A percentile compares a stretch with the other conserved stretches of the same genome.
These are phyloP conservation scores for Colletotrichum lini DNA, from an alignment of 2,329 filamentous ascomycete genomes.

Conservation along the genomic window DNA sequence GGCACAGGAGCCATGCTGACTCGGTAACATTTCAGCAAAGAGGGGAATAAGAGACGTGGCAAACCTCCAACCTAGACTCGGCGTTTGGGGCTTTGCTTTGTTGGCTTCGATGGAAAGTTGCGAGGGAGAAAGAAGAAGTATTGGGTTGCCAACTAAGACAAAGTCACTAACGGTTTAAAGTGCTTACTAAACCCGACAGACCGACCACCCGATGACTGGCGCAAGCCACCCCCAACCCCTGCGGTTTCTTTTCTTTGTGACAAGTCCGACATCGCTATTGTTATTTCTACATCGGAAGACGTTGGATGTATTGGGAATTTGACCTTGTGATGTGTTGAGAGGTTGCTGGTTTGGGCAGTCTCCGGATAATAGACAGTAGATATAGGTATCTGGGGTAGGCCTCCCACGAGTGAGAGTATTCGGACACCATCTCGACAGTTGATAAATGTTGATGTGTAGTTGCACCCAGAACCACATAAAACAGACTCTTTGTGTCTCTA, in stretches of 20 bases:
- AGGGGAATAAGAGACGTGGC: not conserved
- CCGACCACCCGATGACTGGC: not conserved
- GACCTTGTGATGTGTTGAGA: too few species aligned
- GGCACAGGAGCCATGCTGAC: not conserved
- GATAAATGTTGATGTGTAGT: too few species aligned
- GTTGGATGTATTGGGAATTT: too few species aligned
- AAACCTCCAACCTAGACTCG: not conserved
- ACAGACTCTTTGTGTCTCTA: too few species aligned
- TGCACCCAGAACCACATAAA: too few species aligned
- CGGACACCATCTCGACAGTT: too few species aligned
- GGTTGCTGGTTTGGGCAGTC: too few species aligned
- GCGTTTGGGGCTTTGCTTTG: not conserved
- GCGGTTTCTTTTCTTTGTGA: not conserved
- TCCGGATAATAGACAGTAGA: too few species aligned
- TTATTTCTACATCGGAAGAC: not conserved
- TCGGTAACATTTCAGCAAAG: conserved; percentile 1
- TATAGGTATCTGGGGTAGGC: too few species aligned
- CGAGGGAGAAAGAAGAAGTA: not conserved
- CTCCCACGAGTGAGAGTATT: too few species aligned
- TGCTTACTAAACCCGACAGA: not conserved
- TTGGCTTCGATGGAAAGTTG: not conserved
- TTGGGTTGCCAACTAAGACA: not conserved
- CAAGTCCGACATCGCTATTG: not conserved
- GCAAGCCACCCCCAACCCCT: not conserved
- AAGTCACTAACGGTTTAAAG: not conserved